Base-by-base conservation (phyloP, 768 basidiomycete genomes). In the Rhizopogon vesiculosus region DNA sequence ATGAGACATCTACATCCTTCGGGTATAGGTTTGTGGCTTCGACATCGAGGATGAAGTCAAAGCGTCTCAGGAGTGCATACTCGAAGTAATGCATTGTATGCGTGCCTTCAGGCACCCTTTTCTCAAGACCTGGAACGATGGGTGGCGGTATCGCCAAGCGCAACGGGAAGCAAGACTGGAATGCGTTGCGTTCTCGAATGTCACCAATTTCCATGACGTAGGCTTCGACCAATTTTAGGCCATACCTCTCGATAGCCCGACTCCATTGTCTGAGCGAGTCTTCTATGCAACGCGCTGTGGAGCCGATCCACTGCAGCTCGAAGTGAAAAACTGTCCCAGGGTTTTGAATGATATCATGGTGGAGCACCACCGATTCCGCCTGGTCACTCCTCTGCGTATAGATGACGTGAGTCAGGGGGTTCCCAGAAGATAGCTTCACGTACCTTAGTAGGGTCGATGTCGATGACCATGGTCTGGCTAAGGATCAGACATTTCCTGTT, bases 251-350 rank as follows among this genome's bases (percentile, higher is more conserved):
- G 44, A 95, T 91, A 4, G 82, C 79, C 41, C 90, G 78, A 54
- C 82, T 83, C 89, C 93, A 94, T 51, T 82, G 78, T 40, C 88
- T 83, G 22, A 97, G 77, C 51, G 88, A 81, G 60, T 96, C 93
- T 60, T 98, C 95, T 51, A 98, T 89, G 59, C 86, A 87, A 19
- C 91, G 83, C 22, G 94, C 93, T 1, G 93, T 94, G 2, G 94
- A 89, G 2, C 93, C 94, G 41, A 98, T 87, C 96, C 97, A 99
- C 58, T 96, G 91, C 29, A 99, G 77, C 70, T 99, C 95, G 63
- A 98, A 94, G 69, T 98, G 96, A 73, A 97, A 97, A 56, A 90
- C 91, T 29, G 89, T 96, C n/a, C 78, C 82, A 0, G 93, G 90
- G 64, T 98, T 98, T 69, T 98, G 96, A 51, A 96, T 89, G 55